These are phyloP conservation scores for Tuber brumale DNA, from an alignment of 495 filamentous ascomycete species.

Conservation along the genomic window DNA sequence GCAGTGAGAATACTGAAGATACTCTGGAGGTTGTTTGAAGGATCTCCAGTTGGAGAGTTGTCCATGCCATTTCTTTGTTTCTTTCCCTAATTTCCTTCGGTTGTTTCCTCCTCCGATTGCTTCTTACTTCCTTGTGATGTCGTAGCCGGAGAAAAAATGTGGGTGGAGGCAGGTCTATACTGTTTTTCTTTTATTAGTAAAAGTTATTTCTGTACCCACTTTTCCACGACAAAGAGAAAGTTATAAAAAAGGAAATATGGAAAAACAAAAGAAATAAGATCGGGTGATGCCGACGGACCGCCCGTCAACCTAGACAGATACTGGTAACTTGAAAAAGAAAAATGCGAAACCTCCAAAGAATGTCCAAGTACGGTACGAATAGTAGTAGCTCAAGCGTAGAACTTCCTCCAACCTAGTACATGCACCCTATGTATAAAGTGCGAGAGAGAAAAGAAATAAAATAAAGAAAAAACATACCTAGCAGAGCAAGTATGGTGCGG, in stretches of 20 bases:
- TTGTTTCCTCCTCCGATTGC: background rate
- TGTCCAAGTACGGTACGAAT: slow-evolving; percentile 10
- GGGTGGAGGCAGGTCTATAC: slow-evolving; percentile 12
- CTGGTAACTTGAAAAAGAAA: background rate
- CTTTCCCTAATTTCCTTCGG: slow-evolving; percentile 4
- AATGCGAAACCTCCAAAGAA: slow-evolving; percentile 11
- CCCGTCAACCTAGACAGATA: slow-evolving; percentile 12
- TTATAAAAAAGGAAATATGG: slow-evolving; percentile 9
- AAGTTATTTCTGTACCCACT: background rate
- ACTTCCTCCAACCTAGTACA: background rate
- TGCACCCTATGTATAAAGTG: slow-evolving; percentile 12
- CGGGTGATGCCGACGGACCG: slow-evolving; percentile 20
- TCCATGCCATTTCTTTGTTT: slow-evolving; percentile 32
- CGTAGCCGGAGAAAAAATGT: background rate
- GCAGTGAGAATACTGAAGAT: slow-evolving; percentile 53
- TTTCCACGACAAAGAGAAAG: background rate
- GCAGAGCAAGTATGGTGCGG: background rate
- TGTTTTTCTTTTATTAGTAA: background rate
- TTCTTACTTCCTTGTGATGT: slow-evolving; percentile 1
- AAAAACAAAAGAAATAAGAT: slow-evolving; percentile 15
- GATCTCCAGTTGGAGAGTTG: slow-evolving; percentile 34
- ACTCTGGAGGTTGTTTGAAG: slow-evolving; percentile 39
- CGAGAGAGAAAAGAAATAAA: slow-evolving; percentile 14
- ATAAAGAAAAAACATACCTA: slow-evolving; percentile 7
- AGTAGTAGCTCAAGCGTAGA: background rate